Base-by-base conservation (phyloP, 208 protist species). In the Baffinella frigidus region DNA sequence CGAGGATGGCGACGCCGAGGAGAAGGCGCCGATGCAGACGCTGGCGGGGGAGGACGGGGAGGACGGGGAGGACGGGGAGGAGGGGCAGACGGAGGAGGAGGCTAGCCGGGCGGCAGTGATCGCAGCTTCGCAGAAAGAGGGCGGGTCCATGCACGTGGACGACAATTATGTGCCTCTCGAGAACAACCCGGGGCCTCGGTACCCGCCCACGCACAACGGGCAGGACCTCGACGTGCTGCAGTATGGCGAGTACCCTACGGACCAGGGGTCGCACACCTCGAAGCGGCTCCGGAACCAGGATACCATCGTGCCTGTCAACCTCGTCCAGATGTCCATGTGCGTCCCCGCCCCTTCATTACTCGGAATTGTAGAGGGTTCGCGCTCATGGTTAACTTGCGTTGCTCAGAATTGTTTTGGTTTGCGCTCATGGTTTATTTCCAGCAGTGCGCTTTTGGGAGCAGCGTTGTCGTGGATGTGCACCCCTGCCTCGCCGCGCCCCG, bases 291-390 rank as follows among this genome's bases (percentile, higher is more conserved):
- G 64, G 0, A 35, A 10, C 71, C 83, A 90, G 83, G 83, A 90
- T 35, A 90, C 83, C 50, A 90, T 90, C 41, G 83, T 90, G 36
- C 83, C 83, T 10, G 36, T 90, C 41, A 27, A 73, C 44, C 20
- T 73, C 51, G 83, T 90, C n/a, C 83, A 90, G 64, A 90, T 90
- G 83, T 67, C 83, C 7, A 3, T 30, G 83, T 90, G 61, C n/a
- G n/a, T n/a, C n/a, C n/a, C n/a, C n/a, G n/a, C n/a, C n/a, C n/a
- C n/a, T n/a, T n/a, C n/a, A n/a, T n/a, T n/a, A n/a, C n/a, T n/a
- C n/a, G n/a, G n/a, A n/a, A n/a, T n/a, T n/a, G n/a, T n/a, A n/a
- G n/a, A n/a, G n/a, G n/a, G n/a, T n/a, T n/a, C n/a, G n/a, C n/a
- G n/a, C n/a, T n/a, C n/a, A n/a, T n/a, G n/a, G n/a, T n/a, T n/a